Evolutionary conservation across 257 asterid species (phyloP).

Genomic region (Petrea volubilis): DNA sequence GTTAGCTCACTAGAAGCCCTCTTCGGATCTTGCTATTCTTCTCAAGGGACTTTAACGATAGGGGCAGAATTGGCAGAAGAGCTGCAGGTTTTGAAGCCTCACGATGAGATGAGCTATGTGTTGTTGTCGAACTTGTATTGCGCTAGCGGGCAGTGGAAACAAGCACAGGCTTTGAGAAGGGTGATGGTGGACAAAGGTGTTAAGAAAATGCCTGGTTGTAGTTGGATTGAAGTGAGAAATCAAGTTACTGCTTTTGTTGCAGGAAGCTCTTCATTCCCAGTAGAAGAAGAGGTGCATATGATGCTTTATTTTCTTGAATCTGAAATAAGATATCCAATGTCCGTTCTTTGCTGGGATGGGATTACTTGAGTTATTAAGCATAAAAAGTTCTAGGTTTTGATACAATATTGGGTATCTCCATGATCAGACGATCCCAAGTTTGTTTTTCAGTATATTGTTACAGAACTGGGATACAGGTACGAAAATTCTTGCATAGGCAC

Average conservation of each 20-base stretch:
- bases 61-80: constrained; percentile 47
- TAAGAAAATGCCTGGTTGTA: constrained; percentile 60
- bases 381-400: not conserved
- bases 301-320: constrained; percentile 41
- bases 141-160: constrained; percentile 75
- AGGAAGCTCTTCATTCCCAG: constrained; percentile 35
- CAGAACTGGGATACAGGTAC: no score
- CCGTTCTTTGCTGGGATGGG: constrained; percentile 25
- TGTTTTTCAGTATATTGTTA: no score
- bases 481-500: no score
- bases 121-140: constrained; percentile 66
- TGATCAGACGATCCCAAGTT: not conserved
- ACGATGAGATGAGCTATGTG: constrained; percentile 71
- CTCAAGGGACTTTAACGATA: constrained; percentile 36
- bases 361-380: constrained; percentile 4
- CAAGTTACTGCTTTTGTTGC: constrained; percentile 50
- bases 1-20: constrained; percentile 49
- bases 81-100: constrained; percentile 46
- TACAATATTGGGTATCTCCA: not conserved
- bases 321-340: constrained; percentile 49
- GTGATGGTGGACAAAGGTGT: constrained; percentile 54
- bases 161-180: constrained; percentile 57
- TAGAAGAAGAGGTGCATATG: constrained; percentile 35
- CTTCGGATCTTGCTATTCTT: constrained; percentile 44
- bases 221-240: constrained; percentile 72